A percentile compares a stretch with the other conserved stretches of the same genome.
Conservation (phyloP, 2,329 filamentous ascomycete genomes). For the Calonectria pauciramosa region DNA sequence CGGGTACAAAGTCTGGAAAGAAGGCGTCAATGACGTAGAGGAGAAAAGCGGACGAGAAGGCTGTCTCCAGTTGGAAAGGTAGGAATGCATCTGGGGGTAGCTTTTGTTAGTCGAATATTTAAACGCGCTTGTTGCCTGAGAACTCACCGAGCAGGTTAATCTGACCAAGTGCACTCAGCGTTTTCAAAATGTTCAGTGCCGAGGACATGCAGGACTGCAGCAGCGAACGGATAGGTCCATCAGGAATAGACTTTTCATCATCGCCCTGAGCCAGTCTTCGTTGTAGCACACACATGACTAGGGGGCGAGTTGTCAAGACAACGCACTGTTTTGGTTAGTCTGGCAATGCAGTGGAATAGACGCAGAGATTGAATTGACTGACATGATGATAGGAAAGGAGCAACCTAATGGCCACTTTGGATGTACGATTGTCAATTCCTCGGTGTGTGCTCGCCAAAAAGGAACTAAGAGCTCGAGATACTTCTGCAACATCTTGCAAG, state of each 20-base stretch:
- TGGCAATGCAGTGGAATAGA: background rate
- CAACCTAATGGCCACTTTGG: constrained; percentile 1
- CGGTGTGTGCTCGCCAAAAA: background rate
- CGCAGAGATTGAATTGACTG: background rate
- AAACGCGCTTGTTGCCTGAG: background rate
- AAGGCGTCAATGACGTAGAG: constrained; percentile 14
- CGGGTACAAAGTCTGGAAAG: constrained; percentile 5
- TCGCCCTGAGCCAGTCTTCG: background rate
- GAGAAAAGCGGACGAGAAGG: constrained; percentile 8
- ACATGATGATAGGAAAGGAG: constrained; percentile 16
- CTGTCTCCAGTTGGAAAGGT: constrained; percentile 10
- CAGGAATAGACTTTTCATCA: background rate
- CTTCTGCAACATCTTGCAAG: background rate
- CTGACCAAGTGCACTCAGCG: background rate
- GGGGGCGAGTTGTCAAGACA: constrained; percentile 11
- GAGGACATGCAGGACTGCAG: constrained; percentile 1
- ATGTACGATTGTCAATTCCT: constrained; percentile 7
- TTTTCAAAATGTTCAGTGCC: constrained; percentile 13
- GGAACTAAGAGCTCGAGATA: background rate
- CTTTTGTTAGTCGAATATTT: background rate
- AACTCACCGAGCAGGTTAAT: constrained; percentile 9
- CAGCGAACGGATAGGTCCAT: constrained; percentile 7
- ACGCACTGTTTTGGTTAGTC: background rate
- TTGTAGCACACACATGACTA: constrained; percentile 11
- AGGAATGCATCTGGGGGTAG: background rate